Evolutionary conservation across 495 filamentous ascomycete genomes (phyloP), one percentile per base, ranked within the genome.

Genomic region (Xylaria bambusicola): DNA sequence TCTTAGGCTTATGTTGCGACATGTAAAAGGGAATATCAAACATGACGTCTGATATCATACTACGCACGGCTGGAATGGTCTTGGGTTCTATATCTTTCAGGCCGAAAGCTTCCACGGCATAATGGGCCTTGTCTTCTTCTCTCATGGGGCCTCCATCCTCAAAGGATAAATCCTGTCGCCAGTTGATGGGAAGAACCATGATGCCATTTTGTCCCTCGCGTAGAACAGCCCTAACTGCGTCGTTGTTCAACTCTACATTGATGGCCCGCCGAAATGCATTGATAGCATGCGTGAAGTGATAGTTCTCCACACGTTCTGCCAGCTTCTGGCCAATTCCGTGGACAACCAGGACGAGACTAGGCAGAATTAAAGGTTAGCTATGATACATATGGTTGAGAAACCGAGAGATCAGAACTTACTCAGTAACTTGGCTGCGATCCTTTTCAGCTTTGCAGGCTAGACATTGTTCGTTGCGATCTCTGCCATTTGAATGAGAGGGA

Each of bases 311-410:
- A 15, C 93, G 82, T 64, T 98, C 92, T 0, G 92, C 94, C n/a
- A 98, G 77, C 67, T 98, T 97, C 70, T 98, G 94, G 0, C 94
- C 94, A 50, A 98, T 97, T 12, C 93, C 94, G 69, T 98, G 94
- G 44, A 95, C 90, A 21, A 97, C 89, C 15, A 98, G 75, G 17
- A 97, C 82, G 20, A 98, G 73, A 68, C 57, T 60, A 52, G 27
- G 20, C 1, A 8, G 53, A 26, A 40, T 21, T 23, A 0, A 31
- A 21, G 12, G 49, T 60, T 29, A 60, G 46, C 29, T 47, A 47
- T 13, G 8, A 12, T n/a, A 20, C 17, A 1, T 23, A 53, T 6
- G 31, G 27, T 40, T n/a, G 24, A 20, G 9, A 9, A 24, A 49
- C 12, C 1, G 1, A 36, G 17, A 15, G 15, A 38, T 8, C 15